These are phyloP conservation scores for Talaromyces thailandensis DNA, from an alignment of 495 filamentous ascomycete genomes.

Conservation along the genomic window DNA sequence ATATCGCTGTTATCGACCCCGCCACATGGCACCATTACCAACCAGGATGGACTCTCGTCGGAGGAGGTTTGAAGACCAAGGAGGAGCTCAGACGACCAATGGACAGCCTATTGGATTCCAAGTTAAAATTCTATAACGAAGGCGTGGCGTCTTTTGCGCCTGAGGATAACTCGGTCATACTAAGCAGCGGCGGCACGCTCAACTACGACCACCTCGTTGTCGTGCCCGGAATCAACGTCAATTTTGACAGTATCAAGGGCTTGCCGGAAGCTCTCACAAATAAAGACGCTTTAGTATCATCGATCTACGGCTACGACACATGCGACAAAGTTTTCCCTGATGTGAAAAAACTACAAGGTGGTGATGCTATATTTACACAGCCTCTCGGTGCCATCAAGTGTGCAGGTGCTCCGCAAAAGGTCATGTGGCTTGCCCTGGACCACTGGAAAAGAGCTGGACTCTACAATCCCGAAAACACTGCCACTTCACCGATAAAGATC, in stretches of 20 bases:
- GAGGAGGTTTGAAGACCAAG: conserved; percentile 52
- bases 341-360: conserved; percentile 44
- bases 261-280: conserved; percentile 51
- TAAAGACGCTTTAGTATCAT: conserved; percentile 47
- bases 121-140: conserved; percentile 53
- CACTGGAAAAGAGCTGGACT: conserved; percentile 54
- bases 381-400: conserved; percentile 59
- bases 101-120: conserved; percentile 43
- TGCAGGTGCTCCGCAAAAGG: conserved; percentile 61
- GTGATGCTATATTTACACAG: conserved; percentile 61
- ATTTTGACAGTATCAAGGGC: conserved; percentile 48
- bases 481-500: conserved; percentile 45
- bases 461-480: conserved; percentile 35
- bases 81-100: conserved; percentile 45
- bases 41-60: conserved; percentile 63
- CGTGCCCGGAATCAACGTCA: conserved; percentile 50
- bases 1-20: conserved; percentile 60
- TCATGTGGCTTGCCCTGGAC: conserved; percentile 62
- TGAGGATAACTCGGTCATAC: conserved; percentile 48
- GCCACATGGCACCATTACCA: conserved; percentile 60
- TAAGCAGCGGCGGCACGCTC: conserved; percentile 47
- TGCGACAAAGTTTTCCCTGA: conserved; percentile 49
- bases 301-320: conserved; percentile 55
- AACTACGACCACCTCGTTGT: conserved; percentile 59
- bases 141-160: conserved; percentile 44